These are phyloP conservation scores for Reutealis trisperma DNA, from an alignment of 345 rosid species.

Conservation along the genomic window DNA sequence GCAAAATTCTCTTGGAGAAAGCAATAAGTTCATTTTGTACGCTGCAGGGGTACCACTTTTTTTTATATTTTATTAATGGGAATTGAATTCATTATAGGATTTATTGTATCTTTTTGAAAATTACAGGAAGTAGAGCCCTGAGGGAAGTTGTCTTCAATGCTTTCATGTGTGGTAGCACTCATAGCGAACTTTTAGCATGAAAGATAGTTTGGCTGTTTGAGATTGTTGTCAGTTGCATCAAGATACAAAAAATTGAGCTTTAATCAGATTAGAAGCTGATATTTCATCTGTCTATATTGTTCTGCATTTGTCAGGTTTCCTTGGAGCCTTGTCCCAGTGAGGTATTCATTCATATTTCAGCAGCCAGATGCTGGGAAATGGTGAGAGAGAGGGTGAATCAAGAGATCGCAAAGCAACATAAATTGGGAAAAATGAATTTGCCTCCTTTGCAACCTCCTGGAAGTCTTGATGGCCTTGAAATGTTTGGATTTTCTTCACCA, in stretches of 20 bases:
- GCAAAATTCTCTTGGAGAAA: neutral
- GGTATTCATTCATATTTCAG: constrained; percentile 81
- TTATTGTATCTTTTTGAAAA: too few relatives aligned
- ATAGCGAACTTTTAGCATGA: neutral
- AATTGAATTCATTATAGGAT: too few relatives aligned
- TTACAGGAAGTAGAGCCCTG: too few relatives aligned
- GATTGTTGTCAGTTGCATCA: neutral
- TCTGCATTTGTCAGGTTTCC: constrained; percentile 61
- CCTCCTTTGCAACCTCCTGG: constrained; percentile 96
- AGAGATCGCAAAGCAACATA: constrained; percentile 87
- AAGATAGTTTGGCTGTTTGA: neutral
- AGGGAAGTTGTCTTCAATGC: neutral
- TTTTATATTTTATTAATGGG: too few relatives aligned
- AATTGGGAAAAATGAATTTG: constrained; percentile 68
- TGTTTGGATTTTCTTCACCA: constrained; percentile 96
- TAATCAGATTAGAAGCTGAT: neutral
- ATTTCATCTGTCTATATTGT: neutral
- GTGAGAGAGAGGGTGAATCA: constrained; percentile 91
- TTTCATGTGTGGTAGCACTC: neutral
- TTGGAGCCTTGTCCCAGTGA: constrained; percentile 75
- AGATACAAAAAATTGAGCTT: neutral
- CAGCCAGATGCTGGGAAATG: constrained; percentile 97
- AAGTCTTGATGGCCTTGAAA: constrained; percentile 94
- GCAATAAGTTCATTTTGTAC: too few relatives aligned
- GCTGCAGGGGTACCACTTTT: too few relatives aligned